Base-by-base conservation (phyloP, 805 yeast genomes). In the Clavispora vitiphila region DNA sequence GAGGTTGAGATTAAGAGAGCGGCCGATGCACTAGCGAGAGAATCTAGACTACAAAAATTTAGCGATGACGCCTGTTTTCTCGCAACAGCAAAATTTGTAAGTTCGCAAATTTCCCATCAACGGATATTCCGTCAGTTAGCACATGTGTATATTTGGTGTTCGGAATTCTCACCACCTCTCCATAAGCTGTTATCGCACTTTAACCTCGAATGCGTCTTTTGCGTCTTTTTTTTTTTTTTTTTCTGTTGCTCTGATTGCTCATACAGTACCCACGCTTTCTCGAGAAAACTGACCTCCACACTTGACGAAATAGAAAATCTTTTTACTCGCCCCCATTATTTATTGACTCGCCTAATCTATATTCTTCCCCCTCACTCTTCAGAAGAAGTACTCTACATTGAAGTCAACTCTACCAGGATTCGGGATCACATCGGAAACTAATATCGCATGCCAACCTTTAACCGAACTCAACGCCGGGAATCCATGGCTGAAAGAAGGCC, bases 401-500 rank as follows among this genome's bases (percentile, higher is more conserved):
- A 24, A 24, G 26, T 8, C 16, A 24, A 16, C 16, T 26, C 30
- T 6, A 10, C 9, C 3, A 26, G 30, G 30, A 24, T n/a, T 14
- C 30, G 15, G 19, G 32, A 16, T 20, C 11, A 29, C 16, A 8
- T 8, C 8, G 16, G 32, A 29, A 3, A 29, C 8, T 4, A 9
- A 15, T 8, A 29, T 20, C 14, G 30, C 32, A 51, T 51, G 55
- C 55, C 55, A 12, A 51, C 53, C 8, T 56, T 55, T 40, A 49
- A 48, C 37, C 58, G 62, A 43, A 50, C 61, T 3, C 74, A 60
- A 65, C 62, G 83, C 58, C 76, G 82, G 55, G 75, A 78, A 30
- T 77, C 83, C 15, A 77, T 79, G 80, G 84, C 81, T 0, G 87
- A 81, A 48, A 76, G 87, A 47, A 72, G 85, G 31, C 80, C 82